phyloP scores from a whole-genome alignment of 352 stramenopile genomes.

The Plasmopara muralis region DNA sequence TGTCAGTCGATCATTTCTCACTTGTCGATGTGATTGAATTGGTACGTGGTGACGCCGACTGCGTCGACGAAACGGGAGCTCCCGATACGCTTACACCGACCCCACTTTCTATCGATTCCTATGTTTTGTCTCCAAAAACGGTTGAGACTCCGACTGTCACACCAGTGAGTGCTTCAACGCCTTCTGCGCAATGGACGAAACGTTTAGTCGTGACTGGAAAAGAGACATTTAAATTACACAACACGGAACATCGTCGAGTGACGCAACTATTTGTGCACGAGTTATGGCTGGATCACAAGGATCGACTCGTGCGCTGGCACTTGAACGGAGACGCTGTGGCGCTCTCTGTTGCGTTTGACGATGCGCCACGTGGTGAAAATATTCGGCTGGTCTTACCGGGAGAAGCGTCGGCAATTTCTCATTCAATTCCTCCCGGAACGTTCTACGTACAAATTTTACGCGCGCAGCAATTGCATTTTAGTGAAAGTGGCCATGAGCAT shows the following conservation, averaged over 20 bases:
- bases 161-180: conserved; percentile 26
- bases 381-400: conserved; percentile 73
- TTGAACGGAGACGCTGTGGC: conserved; percentile 77
- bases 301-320: conserved; percentile 77
- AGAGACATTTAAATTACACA: conserved; percentile 69
- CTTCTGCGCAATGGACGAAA: conserved; percentile 58
- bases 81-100: conserved; percentile 21
- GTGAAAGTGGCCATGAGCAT: conserved; percentile 24
- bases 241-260: conserved; percentile 48
- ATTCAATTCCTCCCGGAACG: conserved; percentile 63
- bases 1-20: conserved; percentile 68
- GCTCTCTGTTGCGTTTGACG: conserved; percentile 74
- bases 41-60: conserved; percentile 60
- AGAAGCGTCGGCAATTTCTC: conserved; percentile 62
- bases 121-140: conserved; percentile 29
- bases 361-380: conserved; percentile 54
- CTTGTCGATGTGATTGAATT: conserved; percentile 71
- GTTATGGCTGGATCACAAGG: conserved; percentile 79
- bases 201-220: conserved; percentile 76
- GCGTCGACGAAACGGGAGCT: conserved; percentile 42
- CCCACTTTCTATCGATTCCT: conserved; percentile 23
- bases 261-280: conserved; percentile 84
- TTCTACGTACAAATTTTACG: conserved; percentile 81
- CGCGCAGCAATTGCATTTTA: conserved; percentile 52
- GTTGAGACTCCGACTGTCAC: conserved; percentile 14